Base-by-base conservation (phyloP, 2,329 filamentous ascomycete genomes). In the Aspergillus pseudonomiae region DNA sequence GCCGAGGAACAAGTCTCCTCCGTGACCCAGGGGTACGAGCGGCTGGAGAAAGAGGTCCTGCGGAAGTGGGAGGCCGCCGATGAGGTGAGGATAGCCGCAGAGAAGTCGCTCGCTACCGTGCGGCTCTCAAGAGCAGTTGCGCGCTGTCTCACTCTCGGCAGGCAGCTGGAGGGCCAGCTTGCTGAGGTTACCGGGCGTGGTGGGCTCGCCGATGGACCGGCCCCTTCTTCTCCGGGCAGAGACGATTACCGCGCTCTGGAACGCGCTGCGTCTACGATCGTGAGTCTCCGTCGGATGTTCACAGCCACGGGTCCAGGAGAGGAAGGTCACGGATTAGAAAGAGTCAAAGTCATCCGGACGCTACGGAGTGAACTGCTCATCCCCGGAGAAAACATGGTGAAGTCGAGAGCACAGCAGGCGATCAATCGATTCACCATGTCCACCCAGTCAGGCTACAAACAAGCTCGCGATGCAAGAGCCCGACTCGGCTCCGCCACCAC, bases 141-240 rank as follows among this genome's bases (percentile, higher is more conserved):
- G 50, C 84, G 94, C 58, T 94, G 91, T 73, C 82, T 98, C 48
- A 90, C 91, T 72, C 82, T 98, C 3, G 93, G 92, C 0, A 84
- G 94, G 52, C 93, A 96, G 79, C 85, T 99, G 12, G 93, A 98
- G 75, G 86, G 91, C n/a, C 91, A 96, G 75, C 86, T 96, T 73
- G 82, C 86, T 0, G 93, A 96, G 76, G 81, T 92, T 6, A 84
- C 82, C 2, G 80, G 82, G 2, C 76, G 80, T 19, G 72, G 67
- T 30, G 68, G 65, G 60, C 73, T 62, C 36, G 74, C 54, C 59
- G 75, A 81, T 64, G 59, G 73, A 68, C 34, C 69, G 69, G 64
- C 73, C 3, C 61, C 66, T 3, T 46, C 64, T 1, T 46, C 65
- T 16, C 65, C 77, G 2, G 76, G 74, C 62, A 88, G 86, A 66